phyloP scores from a whole-genome alignment of 371 early-diverging fungal species.

The Haplosporangium sp. region DNA sequence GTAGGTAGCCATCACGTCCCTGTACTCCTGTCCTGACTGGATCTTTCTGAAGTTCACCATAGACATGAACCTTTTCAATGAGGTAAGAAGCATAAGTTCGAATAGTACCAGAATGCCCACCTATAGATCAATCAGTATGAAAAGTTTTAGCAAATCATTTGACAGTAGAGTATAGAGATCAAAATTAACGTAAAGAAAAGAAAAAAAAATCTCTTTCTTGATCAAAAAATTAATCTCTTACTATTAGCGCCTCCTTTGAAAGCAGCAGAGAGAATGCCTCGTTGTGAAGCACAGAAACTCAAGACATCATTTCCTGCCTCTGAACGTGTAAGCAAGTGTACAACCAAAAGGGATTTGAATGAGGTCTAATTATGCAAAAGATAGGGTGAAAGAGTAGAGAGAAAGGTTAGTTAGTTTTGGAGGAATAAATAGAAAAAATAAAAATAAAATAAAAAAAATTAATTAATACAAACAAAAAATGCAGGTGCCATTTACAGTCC shows the following conservation, averaged over 20 bases:
- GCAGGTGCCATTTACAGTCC: constrained; percentile 25
- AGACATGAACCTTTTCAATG: constrained; percentile 82
- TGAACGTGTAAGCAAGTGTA: constrained; percentile 88
- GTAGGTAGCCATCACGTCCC: constrained; percentile 63
- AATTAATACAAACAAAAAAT: too few relatives aligned
- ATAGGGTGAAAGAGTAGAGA: neutral
- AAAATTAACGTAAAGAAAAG: too few relatives aligned
- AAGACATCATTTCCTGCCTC: constrained; percentile 80
- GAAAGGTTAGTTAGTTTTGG: too few relatives aligned
- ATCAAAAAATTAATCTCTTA: constrained; percentile 36
- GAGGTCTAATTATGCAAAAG: constrained; percentile 69
- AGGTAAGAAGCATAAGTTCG: constrained; percentile 86
- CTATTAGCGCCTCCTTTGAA: constrained; percentile 70
- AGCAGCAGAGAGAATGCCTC: constrained; percentile 51
- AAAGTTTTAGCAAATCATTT: too few relatives aligned
- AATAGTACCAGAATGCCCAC: constrained; percentile 61
- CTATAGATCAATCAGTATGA: constrained; percentile 2
- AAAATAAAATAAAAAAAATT: neutral
- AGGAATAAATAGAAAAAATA: neutral
- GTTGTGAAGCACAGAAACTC: constrained; percentile 55
- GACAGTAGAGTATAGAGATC: too few relatives aligned
- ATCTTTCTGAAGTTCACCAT: constrained; percentile 80
- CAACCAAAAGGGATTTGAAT: constrained; percentile 88
- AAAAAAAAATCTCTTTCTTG: too few relatives aligned
- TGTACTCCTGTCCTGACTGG: constrained; percentile 68